Conservation (phyloP, 306 rosid species). For the Crataegus laevigata region DNA sequence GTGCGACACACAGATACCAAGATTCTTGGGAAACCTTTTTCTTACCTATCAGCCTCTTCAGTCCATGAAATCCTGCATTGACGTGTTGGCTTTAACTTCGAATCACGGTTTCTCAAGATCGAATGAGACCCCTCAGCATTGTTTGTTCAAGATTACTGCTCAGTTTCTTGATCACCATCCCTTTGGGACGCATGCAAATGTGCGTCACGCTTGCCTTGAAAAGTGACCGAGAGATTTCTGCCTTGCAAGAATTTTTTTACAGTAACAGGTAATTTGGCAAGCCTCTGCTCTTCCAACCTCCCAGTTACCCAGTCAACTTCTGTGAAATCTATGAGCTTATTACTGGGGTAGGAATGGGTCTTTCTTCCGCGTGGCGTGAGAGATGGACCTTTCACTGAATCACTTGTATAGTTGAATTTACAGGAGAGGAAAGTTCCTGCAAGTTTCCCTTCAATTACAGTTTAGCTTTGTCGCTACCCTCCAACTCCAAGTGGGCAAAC, state of each 20-base stretch:
- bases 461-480: too few species aligned
- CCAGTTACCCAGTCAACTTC: conserved; percentile 26
- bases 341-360: too few species aligned
- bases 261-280: background rate
- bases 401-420: too few species aligned
- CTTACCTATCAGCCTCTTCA: conserved; percentile 77
- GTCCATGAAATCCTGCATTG: conserved; percentile 66
- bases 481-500: too few species aligned
- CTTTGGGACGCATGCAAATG: background rate
- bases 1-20: conserved; percentile 35
- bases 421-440: too few species aligned
- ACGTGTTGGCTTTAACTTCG: conserved; percentile 50
- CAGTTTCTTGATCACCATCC: conserved; percentile 1
- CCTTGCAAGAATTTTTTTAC: background rate
- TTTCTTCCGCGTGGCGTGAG: too few species aligned
- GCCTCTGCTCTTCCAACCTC: background rate
- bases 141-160: conserved; percentile 18
- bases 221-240: background rate
- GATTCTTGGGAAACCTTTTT: conserved; percentile 74
- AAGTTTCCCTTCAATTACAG: too few species aligned
- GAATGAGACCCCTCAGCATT: conserved; percentile 24
- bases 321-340: conserved; percentile 39
- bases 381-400: too few species aligned
- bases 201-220: background rate
- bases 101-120: conserved; percentile 15